Conservation (phyloP, 768 basidiomycete species). For the Lyophyllum decastes region DNA sequence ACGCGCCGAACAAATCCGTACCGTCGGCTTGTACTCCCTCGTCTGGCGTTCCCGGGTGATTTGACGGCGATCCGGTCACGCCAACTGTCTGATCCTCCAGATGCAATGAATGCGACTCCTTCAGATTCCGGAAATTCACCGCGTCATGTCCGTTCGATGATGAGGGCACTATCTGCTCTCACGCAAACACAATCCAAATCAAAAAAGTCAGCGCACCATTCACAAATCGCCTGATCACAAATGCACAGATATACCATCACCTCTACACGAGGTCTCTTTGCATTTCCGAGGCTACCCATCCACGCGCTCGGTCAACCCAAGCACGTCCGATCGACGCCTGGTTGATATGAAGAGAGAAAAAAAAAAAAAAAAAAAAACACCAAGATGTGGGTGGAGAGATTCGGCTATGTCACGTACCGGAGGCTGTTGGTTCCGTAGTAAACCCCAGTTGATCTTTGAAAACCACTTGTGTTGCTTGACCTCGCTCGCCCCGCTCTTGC, state of each 20-base stretch:
- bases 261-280: background rate
- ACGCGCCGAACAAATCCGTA: constrained; percentile 80
- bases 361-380: constrained; percentile 9
- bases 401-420: constrained; percentile 63
- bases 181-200: constrained; percentile 13
- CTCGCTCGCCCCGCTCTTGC: constrained; percentile 94
- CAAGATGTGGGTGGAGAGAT: constrained; percentile 6
- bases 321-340: constrained; percentile 8
- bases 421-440: constrained; percentile 88
- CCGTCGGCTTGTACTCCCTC: constrained; percentile 37
- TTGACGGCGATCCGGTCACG: constrained; percentile 27
- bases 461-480: constrained; percentile 99
- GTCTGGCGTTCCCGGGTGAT: constrained; percentile 37
- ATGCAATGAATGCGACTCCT: constrained; percentile 90
- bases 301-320: constrained; percentile 3
- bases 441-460: constrained; percentile 92
- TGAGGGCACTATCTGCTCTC: constrained; percentile 74
- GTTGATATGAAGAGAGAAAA: constrained; percentile 9
- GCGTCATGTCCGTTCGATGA: constrained; percentile 79
- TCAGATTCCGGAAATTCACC: constrained; percentile 86
- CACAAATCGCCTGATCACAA: constrained; percentile 7
- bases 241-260: constrained; percentile 4
- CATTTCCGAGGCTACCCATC: constrained; percentile 6
- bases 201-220: constrained; percentile 21
- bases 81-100: constrained; percentile 66